phyloP scores from a whole-genome alignment of 2,329 filamentous ascomycete species.

The Onygenales sp. region DNA sequence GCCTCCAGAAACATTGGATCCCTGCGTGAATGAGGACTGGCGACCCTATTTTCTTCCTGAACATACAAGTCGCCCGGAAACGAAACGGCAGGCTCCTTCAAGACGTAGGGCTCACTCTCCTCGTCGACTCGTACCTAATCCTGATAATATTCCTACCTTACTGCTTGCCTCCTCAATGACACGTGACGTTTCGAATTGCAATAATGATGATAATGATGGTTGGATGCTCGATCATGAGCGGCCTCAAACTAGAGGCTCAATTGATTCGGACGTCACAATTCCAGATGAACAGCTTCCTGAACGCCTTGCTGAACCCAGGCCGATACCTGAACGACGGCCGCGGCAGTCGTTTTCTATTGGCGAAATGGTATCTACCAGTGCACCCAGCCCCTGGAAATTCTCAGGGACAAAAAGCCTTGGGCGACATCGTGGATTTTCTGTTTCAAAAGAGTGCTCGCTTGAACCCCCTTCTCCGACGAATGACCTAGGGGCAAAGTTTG shows the following conservation, averaged over 20 bases:
- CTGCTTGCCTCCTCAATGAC: constrained; percentile 35
- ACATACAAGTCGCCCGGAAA: constrained; percentile 18
- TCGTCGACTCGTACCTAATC: constrained; percentile 36
- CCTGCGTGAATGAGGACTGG: constrained; percentile 18
- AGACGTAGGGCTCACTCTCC: constrained; percentile 26
- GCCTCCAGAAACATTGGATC: constrained; percentile 5
- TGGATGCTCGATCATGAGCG: background rate
- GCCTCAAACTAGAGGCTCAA: background rate
- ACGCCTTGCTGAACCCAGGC: background rate
- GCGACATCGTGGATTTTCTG: constrained; percentile 10
- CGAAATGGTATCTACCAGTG: constrained; percentile 30
- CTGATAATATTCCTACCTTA: constrained; percentile 38
- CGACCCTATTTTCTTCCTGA: constrained; percentile 29
- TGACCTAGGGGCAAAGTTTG: constrained; percentile 13
- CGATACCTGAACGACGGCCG: constrained; percentile 13
- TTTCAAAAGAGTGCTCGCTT: constrained; percentile 19
- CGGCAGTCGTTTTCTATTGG: constrained; percentile 43
- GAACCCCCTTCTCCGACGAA: constrained; percentile 15
- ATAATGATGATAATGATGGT: background rate
- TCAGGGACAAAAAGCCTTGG: constrained; percentile 27
- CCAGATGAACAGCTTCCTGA: background rate
- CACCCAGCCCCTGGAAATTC: constrained; percentile 29
- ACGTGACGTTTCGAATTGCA: constrained; percentile 14
- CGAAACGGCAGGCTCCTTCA: constrained; percentile 21
- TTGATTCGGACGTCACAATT: background rate